Conservation (phyloP, 2,329 filamentous ascomycete genomes). For the Botryosphaeria dothidea region DNA sequence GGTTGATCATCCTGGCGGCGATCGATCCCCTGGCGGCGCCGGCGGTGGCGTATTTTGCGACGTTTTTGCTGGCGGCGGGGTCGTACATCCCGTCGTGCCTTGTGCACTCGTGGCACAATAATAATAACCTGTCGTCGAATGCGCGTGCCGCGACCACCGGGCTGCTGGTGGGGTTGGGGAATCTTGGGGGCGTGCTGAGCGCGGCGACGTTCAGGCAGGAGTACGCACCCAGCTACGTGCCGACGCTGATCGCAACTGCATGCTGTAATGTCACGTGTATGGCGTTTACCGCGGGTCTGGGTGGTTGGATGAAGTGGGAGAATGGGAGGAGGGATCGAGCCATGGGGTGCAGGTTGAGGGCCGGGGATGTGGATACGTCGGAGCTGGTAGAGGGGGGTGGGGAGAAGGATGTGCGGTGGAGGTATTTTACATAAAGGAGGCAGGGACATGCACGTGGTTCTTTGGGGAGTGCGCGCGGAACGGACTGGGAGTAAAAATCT, state of each 20-base stretch:
- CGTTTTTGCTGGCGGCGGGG: slow-evolving; percentile 13
- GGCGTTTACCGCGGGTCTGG: background rate
- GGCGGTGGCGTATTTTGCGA: background rate
- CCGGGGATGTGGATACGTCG: background rate
- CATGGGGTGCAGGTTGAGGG: slow-evolving; percentile 3
- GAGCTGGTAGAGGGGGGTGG: slow-evolving; percentile 20
- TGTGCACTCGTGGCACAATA: slow-evolving; percentile 19
- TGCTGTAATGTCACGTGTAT: slow-evolving; percentile 7
- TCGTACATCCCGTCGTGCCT: slow-evolving; percentile 7
- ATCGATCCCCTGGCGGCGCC: background rate
- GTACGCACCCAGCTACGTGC: slow-evolving; percentile 9
- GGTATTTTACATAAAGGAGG: slow-evolving; percentile 15
- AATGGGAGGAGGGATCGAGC: slow-evolving; percentile 8
- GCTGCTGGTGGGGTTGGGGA: slow-evolving; percentile 5
- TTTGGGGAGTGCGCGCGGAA: too few species aligned
- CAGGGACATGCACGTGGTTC: background rate
- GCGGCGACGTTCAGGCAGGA: background rate
- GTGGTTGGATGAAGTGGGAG: slow-evolving; percentile 16
- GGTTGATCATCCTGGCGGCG: background rate
- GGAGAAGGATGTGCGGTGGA: slow-evolving; percentile 14
- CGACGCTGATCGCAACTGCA: slow-evolving; percentile 1
- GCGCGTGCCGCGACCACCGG: background rate
- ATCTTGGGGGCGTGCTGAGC: slow-evolving; percentile 6
- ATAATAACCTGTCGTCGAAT: slow-evolving; percentile 14
- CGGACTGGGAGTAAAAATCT: too few species aligned